Conservation (phyloP, 1,139 yeast genomes). For the Yamadazyma diddensiae region DNA sequence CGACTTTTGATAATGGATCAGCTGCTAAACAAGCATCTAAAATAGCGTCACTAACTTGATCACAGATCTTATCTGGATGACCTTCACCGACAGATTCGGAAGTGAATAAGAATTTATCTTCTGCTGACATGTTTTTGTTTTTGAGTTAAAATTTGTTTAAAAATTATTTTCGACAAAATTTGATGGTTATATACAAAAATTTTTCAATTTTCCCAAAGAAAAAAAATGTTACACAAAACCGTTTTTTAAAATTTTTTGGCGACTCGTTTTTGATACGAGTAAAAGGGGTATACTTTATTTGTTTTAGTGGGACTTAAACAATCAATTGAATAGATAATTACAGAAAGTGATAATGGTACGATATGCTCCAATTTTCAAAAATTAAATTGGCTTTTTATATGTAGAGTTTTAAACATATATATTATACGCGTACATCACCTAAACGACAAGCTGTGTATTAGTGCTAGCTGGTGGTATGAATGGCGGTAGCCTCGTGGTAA, state of each 20-base stretch:
- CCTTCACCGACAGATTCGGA: conserved; percentile 99
- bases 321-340: neutral
- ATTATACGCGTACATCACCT: too few relatives aligned
- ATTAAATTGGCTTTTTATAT: too few relatives aligned
- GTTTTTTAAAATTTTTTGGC: conserved; percentile 11
- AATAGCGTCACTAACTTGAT: conserved; percentile 98
- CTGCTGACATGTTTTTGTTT: conserved; percentile 8
- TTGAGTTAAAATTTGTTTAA: conserved; percentile 9
- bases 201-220: conserved; percentile 3
- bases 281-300: neutral
- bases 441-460: too few relatives aligned
- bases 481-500: too few relatives aligned
- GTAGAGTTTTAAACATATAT: too few relatives aligned
- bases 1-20: conserved; percentile 98
- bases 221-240: conserved; percentile 1
- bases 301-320: neutral
- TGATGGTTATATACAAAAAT: conserved; percentile 8
- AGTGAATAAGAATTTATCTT: conserved; percentile 69
- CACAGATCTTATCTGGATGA: conserved; percentile 99
- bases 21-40: conserved; percentile 94
- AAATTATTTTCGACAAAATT: conserved; percentile 1
- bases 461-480: too few relatives aligned
- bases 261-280: conserved; percentile 3
- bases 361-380: too few relatives aligned
- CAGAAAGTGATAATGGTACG: too few relatives aligned